Base-by-base conservation (phyloP, 2,329 filamentous ascomycete species). In the Aquanectria penicillioides region DNA sequence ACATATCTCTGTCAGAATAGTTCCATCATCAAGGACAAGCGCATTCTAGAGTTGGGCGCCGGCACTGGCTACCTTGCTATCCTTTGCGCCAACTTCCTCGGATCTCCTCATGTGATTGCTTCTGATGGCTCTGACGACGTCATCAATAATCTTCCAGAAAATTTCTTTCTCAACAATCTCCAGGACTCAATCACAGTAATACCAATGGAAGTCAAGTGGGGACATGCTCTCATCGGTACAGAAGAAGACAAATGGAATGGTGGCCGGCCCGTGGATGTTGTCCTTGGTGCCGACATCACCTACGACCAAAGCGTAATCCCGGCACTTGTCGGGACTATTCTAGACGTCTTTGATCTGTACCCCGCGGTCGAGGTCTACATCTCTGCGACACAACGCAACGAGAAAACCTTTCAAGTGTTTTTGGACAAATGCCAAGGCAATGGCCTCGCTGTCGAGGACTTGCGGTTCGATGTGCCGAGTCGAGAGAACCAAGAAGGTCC, bases 11-110 rank as follows among this genome's bases (percentile, higher is more conserved):
- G 85, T 59, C 59, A 70, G n/a, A 74, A 81, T 46, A 74, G 73
- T 1, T 62, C 65, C 2, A 63, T 83, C 17, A 77, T 92, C 23
- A 68, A 68, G 7, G 81, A 78, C 2, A 89, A 86, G 69, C 81
- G 79, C 7, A 75, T 94, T 1, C 78, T 94, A 2, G 91, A 94
- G 71, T 80, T 94, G 1, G 91, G 91, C 4, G 86, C 90, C 1
- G 91, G 91, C 1, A 94, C 92, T 1, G 91, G 91, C 0, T 90
- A 93, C 70, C 75, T 93, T 2, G 89, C 90, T 0, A 86, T 94
- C 11, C 77, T 94, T 0, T 92, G 90, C 62, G 85, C 87, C n/a
- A 90, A 88, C 69, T n/a, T n/a, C n/a, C 80, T 94, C 0, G 79
- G 74, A 6, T 82, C 89, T 0, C 71, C 75, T 1, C 83, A 86